phyloP scores from a whole-genome alignment of 805 yeast species.

The Lachancea sp. region DNA sequence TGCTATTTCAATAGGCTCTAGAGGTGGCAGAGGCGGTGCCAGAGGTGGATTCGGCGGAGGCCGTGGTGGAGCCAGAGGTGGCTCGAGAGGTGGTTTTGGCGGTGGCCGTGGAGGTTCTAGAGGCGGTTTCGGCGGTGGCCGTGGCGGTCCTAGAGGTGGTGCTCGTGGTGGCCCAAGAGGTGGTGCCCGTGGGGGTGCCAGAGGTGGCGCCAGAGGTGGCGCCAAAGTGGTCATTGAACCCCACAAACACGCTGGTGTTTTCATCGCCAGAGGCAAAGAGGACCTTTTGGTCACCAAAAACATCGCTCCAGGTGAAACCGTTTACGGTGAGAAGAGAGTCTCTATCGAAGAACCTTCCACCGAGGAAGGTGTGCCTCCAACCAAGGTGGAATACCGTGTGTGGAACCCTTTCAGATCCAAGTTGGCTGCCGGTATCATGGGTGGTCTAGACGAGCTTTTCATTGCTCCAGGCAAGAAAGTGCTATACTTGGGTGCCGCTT shows the following conservation, averaged over 20 bases:
- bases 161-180: slow-evolving; percentile 45
- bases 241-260: slow-evolving; percentile 98
- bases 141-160: slow-evolving; percentile 41
- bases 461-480: slow-evolving; percentile 98
- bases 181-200: slow-evolving; percentile 60
- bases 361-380: slow-evolving; percentile 82
- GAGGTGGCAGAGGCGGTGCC: slow-evolving; percentile 10
- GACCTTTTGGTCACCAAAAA: slow-evolving; percentile 96
- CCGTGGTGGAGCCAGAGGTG: slow-evolving; percentile 43
- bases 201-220: slow-evolving; percentile 83
- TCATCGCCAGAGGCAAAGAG: slow-evolving; percentile 99
- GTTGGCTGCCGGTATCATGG: slow-evolving; percentile 99
- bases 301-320: slow-evolving; percentile 96
- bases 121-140: slow-evolving; percentile 49
- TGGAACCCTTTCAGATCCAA: slow-evolving; percentile 99
- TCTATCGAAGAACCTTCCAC: slow-evolving; percentile 87
- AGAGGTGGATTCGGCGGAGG: slow-evolving; percentile 21
- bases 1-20: slow-evolving; percentile 3
- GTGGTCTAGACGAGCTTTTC: slow-evolving; percentile 97
- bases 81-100: slow-evolving; percentile 45
- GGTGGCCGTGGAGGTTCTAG: slow-evolving; percentile 45
- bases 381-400: slow-evolving; percentile 97
- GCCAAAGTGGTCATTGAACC: slow-evolving; percentile 98
- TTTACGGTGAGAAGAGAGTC: slow-evolving; percentile 96
- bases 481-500: slow-evolving; percentile 96